phyloP scores from a whole-genome alignment of 306 rosid species.

The Hylodesmum podocarpum region DNA sequence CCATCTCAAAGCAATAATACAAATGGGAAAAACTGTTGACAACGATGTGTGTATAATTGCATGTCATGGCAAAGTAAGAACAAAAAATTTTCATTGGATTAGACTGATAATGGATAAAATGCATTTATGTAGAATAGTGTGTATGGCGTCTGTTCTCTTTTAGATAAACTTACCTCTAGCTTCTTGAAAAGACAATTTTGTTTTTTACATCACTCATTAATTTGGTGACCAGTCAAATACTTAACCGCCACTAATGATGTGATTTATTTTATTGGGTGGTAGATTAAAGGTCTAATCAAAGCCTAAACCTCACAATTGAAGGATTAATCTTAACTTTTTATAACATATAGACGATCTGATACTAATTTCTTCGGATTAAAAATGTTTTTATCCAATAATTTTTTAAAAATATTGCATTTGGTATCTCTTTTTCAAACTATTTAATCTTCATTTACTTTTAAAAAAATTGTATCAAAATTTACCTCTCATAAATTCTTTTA shows the following conservation, averaged over 20 bases:
- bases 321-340: constrained; percentile 18
- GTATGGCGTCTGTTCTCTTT: neutral
- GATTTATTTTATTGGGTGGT: constrained; percentile 36
- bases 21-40: constrained; percentile 24
- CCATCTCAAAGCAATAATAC: constrained; percentile 36
- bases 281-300: constrained; percentile 43
- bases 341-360: neutral
- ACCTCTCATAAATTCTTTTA: too few species aligned
- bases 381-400: too few species aligned
- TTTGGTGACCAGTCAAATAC: constrained; percentile 61
- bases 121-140: neutral
- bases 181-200: constrained; percentile 12
- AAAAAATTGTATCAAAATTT: too few species aligned
- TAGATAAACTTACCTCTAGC: constrained; percentile 8
- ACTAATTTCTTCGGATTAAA: too few species aligned
- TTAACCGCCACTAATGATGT: constrained; percentile 53
- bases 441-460: too few species aligned
- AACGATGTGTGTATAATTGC: constrained; percentile 28
- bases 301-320: constrained; percentile 1
- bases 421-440: too few species aligned
- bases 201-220: constrained; percentile 47
- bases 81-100: constrained; percentile 38
- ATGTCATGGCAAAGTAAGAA: constrained; percentile 20
- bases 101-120: constrained; percentile 22
- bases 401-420: too few species aligned